These are phyloP conservation scores for Leccinum boreale DNA, from an alignment of 768 basidiomycete genomes.

Conservation along the genomic window DNA sequence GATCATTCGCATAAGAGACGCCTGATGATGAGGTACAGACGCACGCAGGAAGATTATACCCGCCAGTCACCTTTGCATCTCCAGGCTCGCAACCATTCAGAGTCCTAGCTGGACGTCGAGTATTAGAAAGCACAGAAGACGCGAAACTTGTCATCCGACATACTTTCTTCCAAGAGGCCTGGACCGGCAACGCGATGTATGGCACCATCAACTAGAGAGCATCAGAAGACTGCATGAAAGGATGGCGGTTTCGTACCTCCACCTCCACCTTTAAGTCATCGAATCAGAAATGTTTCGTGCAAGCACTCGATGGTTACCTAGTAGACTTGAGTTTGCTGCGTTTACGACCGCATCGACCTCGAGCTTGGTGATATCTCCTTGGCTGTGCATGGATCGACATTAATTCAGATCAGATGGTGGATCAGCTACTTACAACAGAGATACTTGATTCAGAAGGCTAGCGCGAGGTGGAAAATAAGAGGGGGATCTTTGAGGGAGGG, in stretches of 20 bases:
- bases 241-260: slow-evolving; percentile 49
- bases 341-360: slow-evolving; percentile 77
- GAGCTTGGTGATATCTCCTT: slow-evolving; percentile 75
- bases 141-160: slow-evolving; percentile 16
- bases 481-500: slow-evolving; percentile 31
- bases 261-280: slow-evolving; percentile 58
- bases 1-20: background rate
- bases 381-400: slow-evolving; percentile 38
- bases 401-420: background rate
- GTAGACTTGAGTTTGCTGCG: slow-evolving; percentile 70
- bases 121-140: slow-evolving; percentile 1
- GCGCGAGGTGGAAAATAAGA: slow-evolving; percentile 33
- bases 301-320: slow-evolving; percentile 43
- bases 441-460: slow-evolving; percentile 51
- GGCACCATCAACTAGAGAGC: slow-evolving; percentile 67
- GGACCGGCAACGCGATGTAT: slow-evolving; percentile 76
- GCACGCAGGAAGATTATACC: slow-evolving; percentile 74
- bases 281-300: background rate
- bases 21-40: slow-evolving; percentile 26
- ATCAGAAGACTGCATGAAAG: background rate
- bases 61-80: slow-evolving; percentile 74
- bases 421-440: slow-evolving; percentile 55
- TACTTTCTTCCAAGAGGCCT: slow-evolving; percentile 67
- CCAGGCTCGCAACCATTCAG: slow-evolving; percentile 70
- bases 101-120: slow-evolving; percentile 58